Percentiles rank a stretch among this genome's conserved stretches.
Conservation (phyloP, 805 yeast genomes). For the Suhomyces sp. region DNA sequence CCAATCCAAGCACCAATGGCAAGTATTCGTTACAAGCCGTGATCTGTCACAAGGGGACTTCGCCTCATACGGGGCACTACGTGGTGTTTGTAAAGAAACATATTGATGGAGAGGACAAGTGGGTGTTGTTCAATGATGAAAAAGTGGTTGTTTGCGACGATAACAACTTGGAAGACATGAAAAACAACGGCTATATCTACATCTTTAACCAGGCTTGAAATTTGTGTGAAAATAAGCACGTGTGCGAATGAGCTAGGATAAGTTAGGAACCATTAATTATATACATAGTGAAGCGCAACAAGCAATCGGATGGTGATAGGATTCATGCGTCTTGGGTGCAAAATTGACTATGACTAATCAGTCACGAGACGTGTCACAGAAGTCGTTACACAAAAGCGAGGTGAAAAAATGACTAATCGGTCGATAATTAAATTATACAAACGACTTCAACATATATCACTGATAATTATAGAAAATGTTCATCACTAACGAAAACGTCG, state of each 20-base stretch:
- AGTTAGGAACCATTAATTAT: too few species aligned
- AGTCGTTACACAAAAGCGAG: not conserved
- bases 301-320: too few species aligned
- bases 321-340: too few species aligned
- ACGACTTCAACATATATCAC: not conserved
- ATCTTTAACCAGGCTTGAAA: constrained; percentile 26
- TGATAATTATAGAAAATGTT: constrained; percentile 49
- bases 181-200: constrained; percentile 48
- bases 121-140: constrained; percentile 89
- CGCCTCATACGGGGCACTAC: constrained; percentile 91
- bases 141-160: constrained; percentile 65
- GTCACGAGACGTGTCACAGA: not conserved
- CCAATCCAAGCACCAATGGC: constrained; percentile 15
- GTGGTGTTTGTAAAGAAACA: constrained; percentile 65
- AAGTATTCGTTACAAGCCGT: constrained; percentile 57
- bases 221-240: too few species aligned
- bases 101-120: constrained; percentile 38
- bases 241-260: too few species aligned
- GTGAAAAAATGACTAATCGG: not conserved
- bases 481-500: constrained; percentile 77
- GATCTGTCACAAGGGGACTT: constrained; percentile 84
- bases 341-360: not conserved
- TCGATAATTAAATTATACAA: constrained; percentile 29
- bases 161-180: constrained; percentile 41
- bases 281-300: too few species aligned